phyloP scores from a whole-genome alignment of 2,329 filamentous ascomycete species.

The Claviceps paspali region DNA sequence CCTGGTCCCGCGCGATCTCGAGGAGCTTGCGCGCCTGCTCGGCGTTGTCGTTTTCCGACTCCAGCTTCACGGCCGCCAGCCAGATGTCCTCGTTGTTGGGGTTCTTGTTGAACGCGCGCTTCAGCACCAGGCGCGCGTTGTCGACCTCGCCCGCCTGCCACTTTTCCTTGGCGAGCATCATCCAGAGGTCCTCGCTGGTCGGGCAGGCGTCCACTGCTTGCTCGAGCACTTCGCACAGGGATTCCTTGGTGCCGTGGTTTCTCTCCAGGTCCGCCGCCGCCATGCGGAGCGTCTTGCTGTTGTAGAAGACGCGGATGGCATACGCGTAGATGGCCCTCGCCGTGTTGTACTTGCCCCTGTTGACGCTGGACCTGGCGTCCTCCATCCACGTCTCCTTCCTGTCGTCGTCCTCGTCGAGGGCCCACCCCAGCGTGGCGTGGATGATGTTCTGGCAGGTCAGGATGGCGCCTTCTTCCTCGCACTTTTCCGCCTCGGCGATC shows the following conservation, averaged over 20 bases:
- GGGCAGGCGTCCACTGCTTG: constrained; percentile 91
- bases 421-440: constrained; percentile 82
- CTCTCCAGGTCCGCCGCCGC: constrained; percentile 84
- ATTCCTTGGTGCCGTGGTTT: constrained; percentile 71
- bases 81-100: constrained; percentile 97
- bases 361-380: constrained; percentile 71
- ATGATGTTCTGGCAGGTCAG: constrained; percentile 83
- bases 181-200: constrained; percentile 81
- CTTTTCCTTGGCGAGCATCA: constrained; percentile 90
- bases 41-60: constrained; percentile 74
- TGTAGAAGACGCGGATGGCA: constrained; percentile 75
- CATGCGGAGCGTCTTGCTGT: constrained; percentile 76
- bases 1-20: constrained; percentile 68
- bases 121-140: constrained; percentile 72
- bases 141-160: constrained; percentile 81
- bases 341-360: constrained; percentile 72
- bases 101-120: constrained; percentile 83
- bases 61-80: constrained; percentile 89
- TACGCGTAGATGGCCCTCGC: constrained; percentile 90
- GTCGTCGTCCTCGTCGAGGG: constrained; percentile 89
- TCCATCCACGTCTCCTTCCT: constrained; percentile 93
- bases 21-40: constrained; percentile 73
- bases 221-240: constrained; percentile 71
- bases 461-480: constrained; percentile 78
- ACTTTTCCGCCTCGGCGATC: constrained; percentile 88